phyloP scores from a whole-genome alignment of 768 basidiomycete species.

The Podaxis carcinomalis region DNA sequence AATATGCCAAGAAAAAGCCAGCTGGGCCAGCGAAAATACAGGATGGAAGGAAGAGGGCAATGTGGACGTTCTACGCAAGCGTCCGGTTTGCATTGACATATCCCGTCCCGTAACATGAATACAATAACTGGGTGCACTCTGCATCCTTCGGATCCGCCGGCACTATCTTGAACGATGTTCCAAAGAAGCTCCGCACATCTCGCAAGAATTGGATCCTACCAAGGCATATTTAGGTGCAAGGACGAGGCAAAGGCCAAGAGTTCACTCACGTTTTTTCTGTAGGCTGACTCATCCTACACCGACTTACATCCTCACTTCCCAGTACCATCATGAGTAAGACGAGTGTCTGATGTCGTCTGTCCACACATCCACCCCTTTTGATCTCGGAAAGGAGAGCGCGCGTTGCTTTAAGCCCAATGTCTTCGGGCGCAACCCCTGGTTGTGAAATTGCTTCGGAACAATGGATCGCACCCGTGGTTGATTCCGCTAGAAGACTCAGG shows the following conservation, averaged over 20 bases:
- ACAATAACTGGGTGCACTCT: slow-evolving; percentile 57
- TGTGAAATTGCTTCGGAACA: slow-evolving; percentile 83
- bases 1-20: neutral
- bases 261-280: slow-evolving; percentile 73
- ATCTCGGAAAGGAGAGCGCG: slow-evolving; percentile 78
- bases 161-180: slow-evolving; percentile 89
- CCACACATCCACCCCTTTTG: slow-evolving; percentile 81
- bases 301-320: slow-evolving; percentile 96
- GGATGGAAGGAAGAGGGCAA: neutral
- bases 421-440: slow-evolving; percentile 87
- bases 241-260: neutral
- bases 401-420: slow-evolving; percentile 81
- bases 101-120: slow-evolving; percentile 91
- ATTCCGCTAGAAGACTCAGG: slow-evolving; percentile 84
- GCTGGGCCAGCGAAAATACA: neutral
- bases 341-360: slow-evolving; percentile 82
- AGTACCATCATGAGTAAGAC: slow-evolving; percentile 89
- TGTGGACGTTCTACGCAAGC: slow-evolving; percentile 45
- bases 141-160: slow-evolving; percentile 50
- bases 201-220: slow-evolving; percentile 86
- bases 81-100: slow-evolving; percentile 86
- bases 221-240: neutral
- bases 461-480: slow-evolving; percentile 85
- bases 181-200: slow-evolving; percentile 79
- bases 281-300: slow-evolving; percentile 81